phyloP scores from a whole-genome alignment of 1,284 basidiomycete species.

The Trametes hirsuta region DNA sequence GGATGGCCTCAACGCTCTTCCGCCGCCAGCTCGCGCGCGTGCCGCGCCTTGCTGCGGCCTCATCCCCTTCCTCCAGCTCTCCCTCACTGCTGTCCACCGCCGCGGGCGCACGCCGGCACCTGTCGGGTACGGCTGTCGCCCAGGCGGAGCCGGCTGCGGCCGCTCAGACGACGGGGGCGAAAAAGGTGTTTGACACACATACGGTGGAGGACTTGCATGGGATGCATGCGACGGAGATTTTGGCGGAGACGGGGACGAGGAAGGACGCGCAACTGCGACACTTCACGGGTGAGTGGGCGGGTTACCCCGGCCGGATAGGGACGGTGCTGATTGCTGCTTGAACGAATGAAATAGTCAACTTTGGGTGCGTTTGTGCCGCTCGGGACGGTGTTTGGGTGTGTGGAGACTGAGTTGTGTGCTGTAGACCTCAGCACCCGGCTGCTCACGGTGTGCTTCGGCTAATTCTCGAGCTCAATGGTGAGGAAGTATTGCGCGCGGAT shows the following conservation, averaged over 20 bases:
- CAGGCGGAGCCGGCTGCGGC: conserved; percentile 30
- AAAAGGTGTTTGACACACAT: conserved; percentile 63
- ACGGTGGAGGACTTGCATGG: conserved; percentile 84
- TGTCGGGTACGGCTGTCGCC: conserved; percentile 28
- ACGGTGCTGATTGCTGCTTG: conserved; percentile 4
- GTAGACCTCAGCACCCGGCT: conserved; percentile 94
- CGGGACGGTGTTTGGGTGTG: conserved; percentile 53
- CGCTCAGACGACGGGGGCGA: conserved; percentile 37
- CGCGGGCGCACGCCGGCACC: conserved; percentile 25
- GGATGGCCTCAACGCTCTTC: conserved; percentile 58
- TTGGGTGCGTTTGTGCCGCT: conserved; percentile 34
- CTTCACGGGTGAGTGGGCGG: conserved; percentile 74
- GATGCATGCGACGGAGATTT: conserved; percentile 75
- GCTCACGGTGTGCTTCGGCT: conserved; percentile 98
- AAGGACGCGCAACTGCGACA: conserved; percentile 88
- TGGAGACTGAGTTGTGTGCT: background rate
- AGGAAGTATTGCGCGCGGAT: conserved; percentile 90
- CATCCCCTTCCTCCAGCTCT: conserved; percentile 32
- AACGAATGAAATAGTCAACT: background rate
- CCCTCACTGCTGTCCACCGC: conserved; percentile 14
- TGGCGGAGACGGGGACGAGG: conserved; percentile 73
- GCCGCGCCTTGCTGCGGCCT: conserved; percentile 25
- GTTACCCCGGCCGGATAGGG: background rate
- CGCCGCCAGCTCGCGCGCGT: conserved; percentile 47
- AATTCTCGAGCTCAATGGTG: conserved; percentile 97